Evolutionary conservation across 2,329 filamentous ascomycete genomes (phyloP).

Genomic region (Penicillium fuscoglaucum): DNA sequence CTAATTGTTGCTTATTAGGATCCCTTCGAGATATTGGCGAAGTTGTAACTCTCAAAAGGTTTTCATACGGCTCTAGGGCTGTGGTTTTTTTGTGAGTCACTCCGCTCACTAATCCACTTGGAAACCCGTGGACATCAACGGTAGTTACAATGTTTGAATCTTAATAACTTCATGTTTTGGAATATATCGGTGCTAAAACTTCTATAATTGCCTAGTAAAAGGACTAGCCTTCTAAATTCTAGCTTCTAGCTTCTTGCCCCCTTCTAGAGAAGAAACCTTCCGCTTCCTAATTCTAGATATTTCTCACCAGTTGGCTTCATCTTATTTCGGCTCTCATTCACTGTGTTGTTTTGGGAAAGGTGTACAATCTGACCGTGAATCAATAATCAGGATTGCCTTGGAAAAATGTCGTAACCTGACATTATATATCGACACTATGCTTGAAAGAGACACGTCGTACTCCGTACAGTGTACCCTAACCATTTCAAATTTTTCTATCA

Average conservation of each 20-base stretch:
- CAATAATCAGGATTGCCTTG: neutral
- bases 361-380: neutral
- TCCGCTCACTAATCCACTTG: neutral
- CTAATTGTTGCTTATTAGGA: neutral
- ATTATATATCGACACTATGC: neutral
- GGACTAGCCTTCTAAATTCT: neutral
- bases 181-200: neutral
- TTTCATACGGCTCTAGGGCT: neutral
- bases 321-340: no score
- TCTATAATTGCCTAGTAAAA: neutral
- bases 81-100: neutral
- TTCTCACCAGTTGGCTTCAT: neutral
- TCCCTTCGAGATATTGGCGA: no score
- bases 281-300: neutral
- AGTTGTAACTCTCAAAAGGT: no score
- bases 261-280: neutral
- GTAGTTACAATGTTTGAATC: neutral
- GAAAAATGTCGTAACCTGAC: neutral
- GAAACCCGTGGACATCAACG: neutral
- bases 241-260: neutral
- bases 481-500: neutral
- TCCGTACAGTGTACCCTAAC: no score
- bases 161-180: neutral
- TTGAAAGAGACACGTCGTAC: neutral
- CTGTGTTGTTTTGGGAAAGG: neutral